Percentiles rank a stretch among this genome's conserved stretches.
Evolutionary conservation across 768 basidiomycete species (phyloP).

Genomic region (Leccinum sublutescens): DNA sequence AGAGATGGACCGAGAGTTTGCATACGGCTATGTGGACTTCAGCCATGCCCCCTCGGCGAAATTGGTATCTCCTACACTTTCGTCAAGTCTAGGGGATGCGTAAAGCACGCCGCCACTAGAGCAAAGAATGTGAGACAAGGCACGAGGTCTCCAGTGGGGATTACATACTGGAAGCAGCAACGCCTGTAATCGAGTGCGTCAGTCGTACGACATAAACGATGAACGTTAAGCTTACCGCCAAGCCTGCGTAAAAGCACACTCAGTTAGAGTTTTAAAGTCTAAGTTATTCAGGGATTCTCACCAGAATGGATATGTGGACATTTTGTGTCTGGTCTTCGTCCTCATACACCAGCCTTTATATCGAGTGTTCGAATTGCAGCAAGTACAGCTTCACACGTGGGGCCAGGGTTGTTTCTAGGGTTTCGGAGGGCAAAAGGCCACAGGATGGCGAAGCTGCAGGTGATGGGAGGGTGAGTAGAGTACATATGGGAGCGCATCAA

Average conservation of each 20-base stretch:
- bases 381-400: constrained; percentile 13
- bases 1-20: constrained; percentile 62
- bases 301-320: constrained; percentile 35
- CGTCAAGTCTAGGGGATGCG: constrained; percentile 81
- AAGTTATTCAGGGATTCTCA: constrained; percentile 12
- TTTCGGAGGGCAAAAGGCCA: constrained; percentile 16
- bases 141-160: neutral
- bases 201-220: neutral
- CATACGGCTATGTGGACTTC: constrained; percentile 57
- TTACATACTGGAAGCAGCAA: constrained; percentile 60
- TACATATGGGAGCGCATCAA: neutral
- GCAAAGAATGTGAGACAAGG: constrained; percentile 6
- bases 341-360: constrained; percentile 19
- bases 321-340: constrained; percentile 12
- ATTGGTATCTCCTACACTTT: constrained; percentile 61
- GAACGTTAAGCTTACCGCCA: constrained; percentile 46
- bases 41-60: neutral
- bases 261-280: neutral
- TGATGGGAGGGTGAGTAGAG: neutral
- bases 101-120: constrained; percentile 76
- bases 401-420: neutral
- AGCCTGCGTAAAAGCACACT: constrained; percentile 42
- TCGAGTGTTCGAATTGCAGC: constrained; percentile 2
- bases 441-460: constrained; percentile 11
- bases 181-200: constrained; percentile 39